Conservation (phyloP, 768 basidiomycete species). For the Tricholoma sp. region DNA sequence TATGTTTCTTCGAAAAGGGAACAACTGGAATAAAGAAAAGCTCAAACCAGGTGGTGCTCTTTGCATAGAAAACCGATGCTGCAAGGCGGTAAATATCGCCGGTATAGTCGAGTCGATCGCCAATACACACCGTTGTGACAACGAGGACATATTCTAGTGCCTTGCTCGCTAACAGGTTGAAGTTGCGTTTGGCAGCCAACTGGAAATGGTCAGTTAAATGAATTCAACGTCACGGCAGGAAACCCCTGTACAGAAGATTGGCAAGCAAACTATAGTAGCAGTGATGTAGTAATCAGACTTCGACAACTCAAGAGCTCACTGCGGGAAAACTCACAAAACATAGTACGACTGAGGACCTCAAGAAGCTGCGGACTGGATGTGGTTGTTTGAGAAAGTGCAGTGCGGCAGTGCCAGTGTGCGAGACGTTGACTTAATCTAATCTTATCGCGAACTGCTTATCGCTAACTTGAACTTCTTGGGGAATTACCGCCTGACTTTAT, state of each 20-base stretch:
- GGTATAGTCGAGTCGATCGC: conserved; percentile 1
- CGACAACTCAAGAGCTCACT: background rate
- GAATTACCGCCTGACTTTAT: too few species aligned
- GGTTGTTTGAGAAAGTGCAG: too few species aligned
- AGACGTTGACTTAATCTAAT: too few species aligned
- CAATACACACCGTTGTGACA: conserved; percentile 59
- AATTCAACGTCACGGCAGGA: background rate
- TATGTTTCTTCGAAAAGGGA: conserved; percentile 53
- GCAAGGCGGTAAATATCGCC: conserved; percentile 1
- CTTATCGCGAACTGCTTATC: too few species aligned
- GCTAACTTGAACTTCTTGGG: too few species aligned
- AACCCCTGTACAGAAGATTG: conserved; percentile 40
- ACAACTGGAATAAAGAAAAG: conserved; percentile 70
- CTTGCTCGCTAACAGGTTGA: conserved; percentile 47
- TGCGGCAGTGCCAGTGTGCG: too few species aligned
- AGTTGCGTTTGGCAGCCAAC: conserved; percentile 65
- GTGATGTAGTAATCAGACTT: background rate
- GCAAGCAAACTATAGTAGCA: conserved; percentile 40
- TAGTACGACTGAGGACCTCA: conserved; percentile 4
- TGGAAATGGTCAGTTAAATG: conserved; percentile 22
- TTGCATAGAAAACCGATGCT: conserved; percentile 61
- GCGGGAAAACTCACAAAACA: conserved; percentile 19
- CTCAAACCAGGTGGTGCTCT: conserved; percentile 70
- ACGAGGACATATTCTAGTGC: conserved; percentile 58
- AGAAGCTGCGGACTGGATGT: too few species aligned